These are phyloP conservation scores for Starmerella stellata DNA, from an alignment of 805 yeast genomes.

Conservation along the genomic window DNA sequence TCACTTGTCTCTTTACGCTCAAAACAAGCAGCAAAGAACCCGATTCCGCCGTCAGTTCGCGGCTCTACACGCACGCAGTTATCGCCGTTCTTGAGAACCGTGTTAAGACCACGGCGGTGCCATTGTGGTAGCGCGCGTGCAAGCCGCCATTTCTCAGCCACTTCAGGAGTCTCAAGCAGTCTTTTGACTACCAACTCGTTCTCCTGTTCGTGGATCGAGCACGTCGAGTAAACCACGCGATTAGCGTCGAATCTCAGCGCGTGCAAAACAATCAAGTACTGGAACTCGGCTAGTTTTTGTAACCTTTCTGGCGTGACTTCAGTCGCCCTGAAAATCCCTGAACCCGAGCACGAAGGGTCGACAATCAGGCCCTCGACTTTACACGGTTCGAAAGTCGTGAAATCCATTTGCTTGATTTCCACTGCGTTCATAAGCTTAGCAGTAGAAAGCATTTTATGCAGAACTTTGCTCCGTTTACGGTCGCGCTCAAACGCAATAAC, in stretches of 20 bases:
- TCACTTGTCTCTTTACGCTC: slow-evolving; percentile 30
- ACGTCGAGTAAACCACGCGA: slow-evolving; percentile 80
- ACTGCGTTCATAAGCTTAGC: slow-evolving; percentile 48
- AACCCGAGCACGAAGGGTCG: slow-evolving; percentile 96
- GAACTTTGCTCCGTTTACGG: slow-evolving; percentile 44
- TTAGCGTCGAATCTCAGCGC: slow-evolving; percentile 56
- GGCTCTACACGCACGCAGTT: slow-evolving; percentile 70
- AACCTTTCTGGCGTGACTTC: slow-evolving; percentile 32
- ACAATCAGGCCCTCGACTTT: slow-evolving; percentile 67
- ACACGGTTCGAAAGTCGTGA: slow-evolving; percentile 39
- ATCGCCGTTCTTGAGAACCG: slow-evolving; percentile 40
- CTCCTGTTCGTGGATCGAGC: slow-evolving; percentile 86
- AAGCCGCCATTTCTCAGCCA: slow-evolving; percentile 51
- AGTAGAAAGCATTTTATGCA: slow-evolving; percentile 56
- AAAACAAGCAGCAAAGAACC: slow-evolving; percentile 90
- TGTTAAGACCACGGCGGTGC: slow-evolving; percentile 65
- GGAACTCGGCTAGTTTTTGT: slow-evolving; percentile 64
- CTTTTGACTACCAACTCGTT: slow-evolving; percentile 83
- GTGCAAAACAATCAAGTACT: slow-evolving; percentile 70
- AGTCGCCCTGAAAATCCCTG: slow-evolving; percentile 60
- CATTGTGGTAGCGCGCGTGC: slow-evolving; percentile 61
- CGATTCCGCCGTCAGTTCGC: slow-evolving; percentile 91
- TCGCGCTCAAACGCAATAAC: slow-evolving; percentile 74
- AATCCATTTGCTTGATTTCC: slow-evolving; percentile 35
- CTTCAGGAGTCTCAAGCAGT: slow-evolving; percentile 46